Conservation (phyloP, 2,329 filamentous ascomycete species). For the Aspergillus fumigatus region DNA sequence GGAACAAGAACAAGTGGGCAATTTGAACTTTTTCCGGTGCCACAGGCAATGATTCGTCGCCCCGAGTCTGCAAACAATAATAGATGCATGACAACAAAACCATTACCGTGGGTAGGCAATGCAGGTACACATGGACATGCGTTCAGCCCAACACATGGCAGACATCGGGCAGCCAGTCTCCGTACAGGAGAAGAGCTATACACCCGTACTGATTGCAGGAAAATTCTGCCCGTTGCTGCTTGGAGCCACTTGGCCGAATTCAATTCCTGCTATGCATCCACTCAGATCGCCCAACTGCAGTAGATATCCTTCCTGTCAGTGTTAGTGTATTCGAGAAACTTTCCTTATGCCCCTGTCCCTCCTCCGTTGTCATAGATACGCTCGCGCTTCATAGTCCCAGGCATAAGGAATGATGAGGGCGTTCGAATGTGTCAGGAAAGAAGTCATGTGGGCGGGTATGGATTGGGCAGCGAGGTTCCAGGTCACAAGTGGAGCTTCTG, state of each 20-base stretch:
- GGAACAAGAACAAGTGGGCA: background rate
- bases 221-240: background rate
- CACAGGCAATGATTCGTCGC: background rate
- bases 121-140: background rate
- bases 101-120: background rate
- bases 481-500: background rate
- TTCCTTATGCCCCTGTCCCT: too few species aligned
- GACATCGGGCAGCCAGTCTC: background rate
- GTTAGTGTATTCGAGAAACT: too few species aligned
- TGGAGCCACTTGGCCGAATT: conserved; percentile 8
- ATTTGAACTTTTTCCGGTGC: background rate
- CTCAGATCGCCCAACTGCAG: background rate
- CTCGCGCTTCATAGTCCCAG: background rate
- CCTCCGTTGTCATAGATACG: background rate
- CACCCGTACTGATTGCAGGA: background rate
- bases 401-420: background rate
- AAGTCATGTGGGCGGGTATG: background rate
- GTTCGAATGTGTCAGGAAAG: background rate
- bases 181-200: background rate
- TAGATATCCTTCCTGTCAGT: background rate
- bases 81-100: background rate
- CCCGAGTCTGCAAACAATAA: background rate
- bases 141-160: background rate
- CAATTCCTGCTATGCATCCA: conserved; percentile 10
- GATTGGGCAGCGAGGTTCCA: background rate